A percentile compares a stretch with the other conserved stretches of the same genome.
phyloP scores from a whole-genome alignment of 2,329 filamentous ascomycete species.

The Botrytis fragariae region DNA sequence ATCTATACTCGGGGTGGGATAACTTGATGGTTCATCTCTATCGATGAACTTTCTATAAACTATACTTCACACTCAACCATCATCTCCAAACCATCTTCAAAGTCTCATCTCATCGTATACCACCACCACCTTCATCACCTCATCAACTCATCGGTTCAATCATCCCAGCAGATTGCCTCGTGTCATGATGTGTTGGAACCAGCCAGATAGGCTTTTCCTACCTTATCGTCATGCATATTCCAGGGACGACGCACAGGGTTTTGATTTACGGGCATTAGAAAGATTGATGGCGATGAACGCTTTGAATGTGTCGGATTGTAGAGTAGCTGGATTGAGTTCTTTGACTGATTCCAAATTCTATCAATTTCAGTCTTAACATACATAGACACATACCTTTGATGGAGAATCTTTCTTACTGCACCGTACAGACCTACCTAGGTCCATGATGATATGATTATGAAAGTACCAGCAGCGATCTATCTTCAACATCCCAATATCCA shows the following conservation, averaged over 20 bases:
- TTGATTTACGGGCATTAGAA: not conserved
- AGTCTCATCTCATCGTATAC: not conserved
- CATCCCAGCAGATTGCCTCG: not conserved
- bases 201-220: constrained; percentile 1
- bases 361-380: too few species aligned
- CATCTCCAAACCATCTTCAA: not conserved
- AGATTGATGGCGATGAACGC: not conserved
- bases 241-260: not conserved
- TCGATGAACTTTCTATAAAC: not conserved
- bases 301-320: not conserved
- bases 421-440: too few species aligned
- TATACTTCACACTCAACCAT: not conserved
- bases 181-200: constrained; percentile 6
- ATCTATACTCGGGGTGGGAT: not conserved
- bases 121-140: not conserved
- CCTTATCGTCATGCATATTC: constrained; percentile 13
- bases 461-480: too few species aligned
- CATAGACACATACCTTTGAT: too few species aligned
- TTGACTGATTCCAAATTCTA: not conserved
- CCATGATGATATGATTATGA: too few species aligned
- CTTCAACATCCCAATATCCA: too few species aligned
- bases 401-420: too few species aligned
- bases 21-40: not conserved
- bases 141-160: not conserved
- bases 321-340: too few species aligned